Evolutionary conservation across 495 filamentous ascomycete genomes (phyloP).

Genomic region (Penicillium psychrofluorescens): DNA sequence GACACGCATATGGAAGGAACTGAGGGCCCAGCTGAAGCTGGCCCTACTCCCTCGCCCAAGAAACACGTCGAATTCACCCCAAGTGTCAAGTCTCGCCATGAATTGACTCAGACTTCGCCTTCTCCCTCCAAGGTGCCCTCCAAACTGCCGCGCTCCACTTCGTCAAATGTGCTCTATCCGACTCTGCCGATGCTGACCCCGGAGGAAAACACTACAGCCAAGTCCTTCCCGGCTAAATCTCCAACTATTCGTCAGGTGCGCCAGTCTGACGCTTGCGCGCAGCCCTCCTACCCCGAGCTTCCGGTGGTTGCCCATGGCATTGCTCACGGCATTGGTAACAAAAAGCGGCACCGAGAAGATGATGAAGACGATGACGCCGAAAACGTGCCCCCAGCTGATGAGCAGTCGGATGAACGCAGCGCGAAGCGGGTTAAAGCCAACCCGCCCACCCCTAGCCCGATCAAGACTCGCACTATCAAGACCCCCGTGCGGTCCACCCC

Average conservation of each 20-base stretch:
- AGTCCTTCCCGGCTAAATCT: conserved; percentile 2
- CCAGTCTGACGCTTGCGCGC: conserved; percentile 14
- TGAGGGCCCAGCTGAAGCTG: conserved; percentile 15
- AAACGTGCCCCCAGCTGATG: conserved; percentile 33
- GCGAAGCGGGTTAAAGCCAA: conserved; percentile 38
- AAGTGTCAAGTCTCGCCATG: conserved; percentile 38
- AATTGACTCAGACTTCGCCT: conserved; percentile 30
- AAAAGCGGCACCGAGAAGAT: conserved; percentile 55
- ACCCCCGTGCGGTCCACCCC: conserved; percentile 25
- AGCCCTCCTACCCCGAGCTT: conserved; percentile 21
- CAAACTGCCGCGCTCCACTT: conserved; percentile 11
- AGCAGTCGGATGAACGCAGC: conserved; percentile 30
- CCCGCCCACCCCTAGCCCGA: conserved; percentile 27
- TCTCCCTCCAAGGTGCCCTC: conserved; percentile 38
- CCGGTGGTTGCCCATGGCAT: conserved; percentile 58
- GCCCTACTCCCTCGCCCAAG: conserved; percentile 38
- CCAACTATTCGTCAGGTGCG: conserved; percentile 34
- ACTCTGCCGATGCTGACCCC: conserved; percentile 34
- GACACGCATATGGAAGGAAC: conserved; percentile 36
- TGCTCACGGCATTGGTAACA: conserved; percentile 65
- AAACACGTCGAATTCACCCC: conserved; percentile 59
- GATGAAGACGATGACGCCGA: conserved; percentile 33
- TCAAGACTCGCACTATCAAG: conserved; percentile 27
- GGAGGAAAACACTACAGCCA: conserved; percentile 13
- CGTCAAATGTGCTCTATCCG: conserved; percentile 35